Percentiles rank a stretch among this genome's conserved stretches.
These are phyloP conservation scores for Sesbania bispinosa DNA, from an alignment of 306 rosid genomes.

Conservation along the genomic window DNA sequence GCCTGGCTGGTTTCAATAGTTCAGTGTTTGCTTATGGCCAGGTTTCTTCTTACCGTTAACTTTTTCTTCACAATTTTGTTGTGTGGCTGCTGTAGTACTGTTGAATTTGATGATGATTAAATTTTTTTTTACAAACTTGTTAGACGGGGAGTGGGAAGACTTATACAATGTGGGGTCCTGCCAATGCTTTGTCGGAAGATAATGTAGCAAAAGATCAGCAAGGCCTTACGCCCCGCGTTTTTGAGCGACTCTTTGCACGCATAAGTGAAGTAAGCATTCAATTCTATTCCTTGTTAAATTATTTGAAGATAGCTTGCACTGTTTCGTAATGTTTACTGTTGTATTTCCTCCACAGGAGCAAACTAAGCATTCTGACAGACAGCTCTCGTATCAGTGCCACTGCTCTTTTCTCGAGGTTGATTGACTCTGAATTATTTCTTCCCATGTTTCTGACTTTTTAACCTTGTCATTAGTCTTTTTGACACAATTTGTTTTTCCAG, in stretches of 20 bases:
- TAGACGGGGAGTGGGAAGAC: constrained; percentile 97
- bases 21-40: constrained; percentile 90
- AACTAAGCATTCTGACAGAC: constrained; percentile 63
- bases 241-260: constrained; percentile 77
- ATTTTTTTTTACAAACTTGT: constrained; percentile 11
- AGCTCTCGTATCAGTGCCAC: constrained; percentile 71
- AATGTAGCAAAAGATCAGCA: constrained; percentile 48
- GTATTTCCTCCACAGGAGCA: constrained; percentile 59
- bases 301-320: neutral
- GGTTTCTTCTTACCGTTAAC: constrained; percentile 32
- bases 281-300: neutral
- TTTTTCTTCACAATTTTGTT: constrained; percentile 13
- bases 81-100: too few species aligned
- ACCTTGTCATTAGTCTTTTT: constrained; percentile 20
- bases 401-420: constrained; percentile 90
- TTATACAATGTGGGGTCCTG: constrained; percentile 94
- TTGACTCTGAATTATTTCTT: neutral
- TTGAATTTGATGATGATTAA: too few species aligned
- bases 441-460: constrained; percentile 5
- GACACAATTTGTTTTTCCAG: constrained; percentile 44
- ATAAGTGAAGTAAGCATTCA: constrained; percentile 53
- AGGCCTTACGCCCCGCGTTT: constrained; percentile 83
- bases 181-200: constrained; percentile 60
- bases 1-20: constrained; percentile 89
- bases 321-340: constrained; percentile 6